Evolutionary conservation across 1,284 basidiomycete species (phyloP).

Genomic region (Kalmanozyma brasiliensis): DNA sequence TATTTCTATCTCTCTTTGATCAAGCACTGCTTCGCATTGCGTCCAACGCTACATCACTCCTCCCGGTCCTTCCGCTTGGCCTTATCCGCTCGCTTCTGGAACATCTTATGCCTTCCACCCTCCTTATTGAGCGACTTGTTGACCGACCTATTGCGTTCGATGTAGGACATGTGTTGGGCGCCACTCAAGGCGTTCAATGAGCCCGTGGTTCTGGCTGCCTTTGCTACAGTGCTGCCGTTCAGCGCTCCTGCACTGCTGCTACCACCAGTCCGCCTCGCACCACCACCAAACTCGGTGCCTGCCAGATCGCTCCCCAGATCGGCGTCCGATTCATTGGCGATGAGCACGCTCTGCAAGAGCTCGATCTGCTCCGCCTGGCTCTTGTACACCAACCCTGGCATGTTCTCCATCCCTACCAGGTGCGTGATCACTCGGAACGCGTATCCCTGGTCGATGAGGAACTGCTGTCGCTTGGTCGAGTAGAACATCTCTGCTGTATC

Average conservation of each 20-base stretch:
- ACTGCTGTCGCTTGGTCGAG: constrained; percentile 98
- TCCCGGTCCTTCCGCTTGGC: constrained; percentile 46
- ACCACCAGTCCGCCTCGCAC: constrained; percentile 9
- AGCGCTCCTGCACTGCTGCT: constrained; percentile 14
- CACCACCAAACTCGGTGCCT: constrained; percentile 64
- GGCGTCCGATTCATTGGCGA: constrained; percentile 89
- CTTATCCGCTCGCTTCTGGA: constrained; percentile 58
- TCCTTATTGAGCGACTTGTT: constrained; percentile 66
- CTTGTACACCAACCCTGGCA: constrained; percentile 90
- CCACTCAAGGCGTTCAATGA: constrained; percentile 67
- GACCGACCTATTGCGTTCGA: constrained; percentile 65
- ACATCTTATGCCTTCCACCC: constrained; percentile 55
- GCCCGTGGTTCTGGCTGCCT: constrained; percentile 62
- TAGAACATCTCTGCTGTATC: constrained; percentile 99
- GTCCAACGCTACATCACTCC: constrained; percentile 18
- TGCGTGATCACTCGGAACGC: constrained; percentile 99
- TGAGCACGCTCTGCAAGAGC: constrained; percentile 85
- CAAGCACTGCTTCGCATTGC: neutral
- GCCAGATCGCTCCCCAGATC: constrained; percentile 86
- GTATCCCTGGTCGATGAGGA: constrained; percentile 97
- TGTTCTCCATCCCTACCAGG: constrained; percentile 86
- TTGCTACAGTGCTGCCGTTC: constrained; percentile 21
- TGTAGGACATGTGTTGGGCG: constrained; percentile 68
- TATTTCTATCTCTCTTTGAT: constrained; percentile 9
- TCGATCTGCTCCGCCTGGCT: constrained; percentile 94